Evolutionary conservation across 257 asterid genomes (phyloP), one percentile per base, ranked within the genome.

Genomic region (Solanum appendiculatum): DNA sequence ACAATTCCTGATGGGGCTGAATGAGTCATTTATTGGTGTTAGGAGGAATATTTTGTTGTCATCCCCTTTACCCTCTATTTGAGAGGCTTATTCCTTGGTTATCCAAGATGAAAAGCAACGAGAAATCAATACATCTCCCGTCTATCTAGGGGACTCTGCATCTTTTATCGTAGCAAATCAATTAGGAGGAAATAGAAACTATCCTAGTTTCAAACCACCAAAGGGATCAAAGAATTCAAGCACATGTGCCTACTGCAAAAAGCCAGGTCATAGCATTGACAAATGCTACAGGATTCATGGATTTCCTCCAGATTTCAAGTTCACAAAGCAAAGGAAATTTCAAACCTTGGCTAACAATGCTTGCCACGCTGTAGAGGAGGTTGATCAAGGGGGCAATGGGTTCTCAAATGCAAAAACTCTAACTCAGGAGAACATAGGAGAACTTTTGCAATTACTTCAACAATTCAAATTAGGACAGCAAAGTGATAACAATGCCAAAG

Each of bases 281-380:
- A 63, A n/a, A n/a, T 18, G 23, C 58, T 51, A 16, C 23, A 51
- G 1, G 21, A 63, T 63, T 63, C 34, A 63, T 25, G 0, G 33
- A n/a, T 25, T 63, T 63, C 8, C 33, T 63, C 3, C 15, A 5
- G 1, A 63, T 63, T 60, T 63, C 33, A 63, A 63, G 34, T 10
- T 63, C 16, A 63, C 7, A 10, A 63, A 10, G 2, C 34, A 25
- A 11, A n/a, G 9, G 8, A 25, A 1, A 63, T 63, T 11, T 0
- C 34, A 63, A 12, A 25, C 18, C 1, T 0, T 63, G 18, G 33
- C 9, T 1, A 2, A 63, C 70, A n/a, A 63, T n/a, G 70, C 16
- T 1, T 63, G 0, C 18, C 13, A 63, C 0, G 23, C 0, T 63
- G 6, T 25, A 1, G 13, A 25, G 0, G 34, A 25, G 27, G 34